Conservation (phyloP, 2,329 filamentous ascomycete species). For the Chrysosporium queenslandicum region DNA sequence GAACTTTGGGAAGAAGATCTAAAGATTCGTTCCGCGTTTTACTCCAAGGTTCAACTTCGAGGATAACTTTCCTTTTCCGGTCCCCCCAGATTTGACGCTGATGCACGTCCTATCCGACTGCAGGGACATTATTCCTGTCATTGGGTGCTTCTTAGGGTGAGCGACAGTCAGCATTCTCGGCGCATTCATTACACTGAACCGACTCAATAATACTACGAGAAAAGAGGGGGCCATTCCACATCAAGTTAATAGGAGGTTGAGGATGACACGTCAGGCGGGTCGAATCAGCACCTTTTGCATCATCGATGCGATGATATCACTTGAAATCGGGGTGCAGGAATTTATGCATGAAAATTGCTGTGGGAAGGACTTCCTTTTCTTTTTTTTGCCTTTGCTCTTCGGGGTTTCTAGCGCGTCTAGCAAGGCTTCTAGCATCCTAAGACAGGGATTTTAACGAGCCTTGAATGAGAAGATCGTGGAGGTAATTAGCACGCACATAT, state of each 20-base stretch:
- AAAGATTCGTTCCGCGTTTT: not conserved
- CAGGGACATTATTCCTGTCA: slow-evolving; percentile 3
- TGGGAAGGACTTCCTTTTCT: too few relatives aligned
- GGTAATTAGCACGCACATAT: not conserved
- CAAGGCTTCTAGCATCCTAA: not conserved
- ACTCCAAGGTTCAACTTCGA: not conserved
- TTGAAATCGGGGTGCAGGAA: not conserved
- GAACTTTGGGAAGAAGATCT: too few relatives aligned
- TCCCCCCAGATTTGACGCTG: not conserved
- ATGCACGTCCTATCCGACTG: not conserved
- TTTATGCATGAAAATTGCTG: not conserved
- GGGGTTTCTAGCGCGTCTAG: slow-evolving; percentile 8
- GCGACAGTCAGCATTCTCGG: not conserved
- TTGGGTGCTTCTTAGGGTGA: not conserved
- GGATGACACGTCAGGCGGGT: slow-evolving; percentile 11
- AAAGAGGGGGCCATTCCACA: not conserved
- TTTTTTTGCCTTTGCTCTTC: not conserved
- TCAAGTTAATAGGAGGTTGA: not conserved
- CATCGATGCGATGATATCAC: slow-evolving; percentile 6
- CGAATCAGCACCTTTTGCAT: slow-evolving; percentile 1
- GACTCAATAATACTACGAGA: not conserved
- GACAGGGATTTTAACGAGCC: slow-evolving; percentile 6
- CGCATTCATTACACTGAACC: not conserved
- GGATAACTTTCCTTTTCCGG: not conserved
- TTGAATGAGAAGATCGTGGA: not conserved